Percentiles rank a stretch among this genome's conserved stretches.
These are phyloP conservation scores for Austroboletus rostrupii DNA, from an alignment of 1,284 basidiomycete species.

Conservation along the genomic window DNA sequence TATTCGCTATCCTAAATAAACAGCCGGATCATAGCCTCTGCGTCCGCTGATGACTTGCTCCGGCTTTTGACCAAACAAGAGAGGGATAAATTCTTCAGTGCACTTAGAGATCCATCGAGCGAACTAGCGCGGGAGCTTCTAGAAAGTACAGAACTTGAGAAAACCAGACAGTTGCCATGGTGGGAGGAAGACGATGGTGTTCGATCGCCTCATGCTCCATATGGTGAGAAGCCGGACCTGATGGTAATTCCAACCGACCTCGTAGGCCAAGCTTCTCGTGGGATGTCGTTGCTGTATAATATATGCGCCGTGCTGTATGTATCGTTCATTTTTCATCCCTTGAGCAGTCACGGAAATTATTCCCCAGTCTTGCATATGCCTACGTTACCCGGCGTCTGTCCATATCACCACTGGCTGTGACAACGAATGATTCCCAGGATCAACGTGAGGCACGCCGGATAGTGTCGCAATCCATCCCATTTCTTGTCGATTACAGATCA, in stretches of 20 bases:
- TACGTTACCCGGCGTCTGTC: slow-evolving; percentile 59
- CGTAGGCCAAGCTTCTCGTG: slow-evolving; percentile 36
- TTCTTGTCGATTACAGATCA: slow-evolving; percentile 56
- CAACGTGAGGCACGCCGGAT: slow-evolving; percentile 42
- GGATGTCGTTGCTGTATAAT: slow-evolving; percentile 59
- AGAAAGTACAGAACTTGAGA: slow-evolving; percentile 51
- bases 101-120: slow-evolving; percentile 55
- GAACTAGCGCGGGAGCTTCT: slow-evolving; percentile 56
- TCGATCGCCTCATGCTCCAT: slow-evolving; percentile 14
- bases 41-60: slow-evolving; percentile 62
- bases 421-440: slow-evolving; percentile 39
- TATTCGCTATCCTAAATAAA: background rate
- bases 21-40: slow-evolving; percentile 39
- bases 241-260: slow-evolving; percentile 50
- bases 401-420: slow-evolving; percentile 49
- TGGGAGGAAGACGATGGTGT: slow-evolving; percentile 42
- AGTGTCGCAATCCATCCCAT: slow-evolving; percentile 54
- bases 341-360: slow-evolving; percentile 1
- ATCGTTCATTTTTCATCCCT: background rate
- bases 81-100: slow-evolving; percentile 53
- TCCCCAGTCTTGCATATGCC: slow-evolving; percentile 57
- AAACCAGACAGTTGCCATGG: slow-evolving; percentile 55
- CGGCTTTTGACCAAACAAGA: slow-evolving; percentile 54
- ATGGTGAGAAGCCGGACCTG: slow-evolving; percentile 41
- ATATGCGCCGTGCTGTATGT: slow-evolving; percentile 62